Base-by-base conservation (phyloP, 352 stramenopile genomes). In the Phytopythium ostracodes region DNA sequence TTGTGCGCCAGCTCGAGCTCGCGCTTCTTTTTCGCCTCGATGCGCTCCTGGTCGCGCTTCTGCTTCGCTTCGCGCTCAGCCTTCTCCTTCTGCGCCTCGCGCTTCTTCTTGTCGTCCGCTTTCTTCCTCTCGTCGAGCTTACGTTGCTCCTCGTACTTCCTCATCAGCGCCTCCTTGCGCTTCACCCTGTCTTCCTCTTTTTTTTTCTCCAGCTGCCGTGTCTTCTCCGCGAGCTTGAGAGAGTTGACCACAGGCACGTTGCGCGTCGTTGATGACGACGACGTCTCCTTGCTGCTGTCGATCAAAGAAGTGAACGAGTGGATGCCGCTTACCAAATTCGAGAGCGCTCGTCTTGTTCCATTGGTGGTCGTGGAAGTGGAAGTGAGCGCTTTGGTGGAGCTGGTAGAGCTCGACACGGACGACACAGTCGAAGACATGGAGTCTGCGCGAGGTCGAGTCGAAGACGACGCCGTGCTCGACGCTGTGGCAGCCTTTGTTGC, bases 241-340 rank as follows among this genome's bases (percentile, higher is more conserved):
- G 87, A 71, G 53, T 77, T 91, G 7, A 95, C 76, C 29, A 80
- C 72, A 0, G 78, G 81, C 18, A 73, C 72, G 49, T 69, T 79
- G 56, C 83, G 75, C 74, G 9, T 63, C 43, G n/a, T 52, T 77
- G 47, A 58, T 68, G 22, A 65, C 65, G 49, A 71, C 63, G 1
- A 63, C 40, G 24, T 63, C 76, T 7, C 29, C 54, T 63, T 68
- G 25, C 87, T 72, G 38, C 87, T 89, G 4, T 88, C 80, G 22
- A 92, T 53, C 29, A 95, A 61, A n/a, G 77, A 71, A 10, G 78
- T 84, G 57, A 93, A 84, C 14, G 84, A 93, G 43, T 93, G 84
- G 27, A 95, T 42, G 10, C 77, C 82, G 52, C 77, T 91, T 5
- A 92, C 72, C 3, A 93, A 71, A 63, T 95, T 92, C 2, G 73